These are phyloP conservation scores for Elaeis oleifera DNA, from an alignment of 202 grass and related monocot genomes.

Conservation along the genomic window DNA sequence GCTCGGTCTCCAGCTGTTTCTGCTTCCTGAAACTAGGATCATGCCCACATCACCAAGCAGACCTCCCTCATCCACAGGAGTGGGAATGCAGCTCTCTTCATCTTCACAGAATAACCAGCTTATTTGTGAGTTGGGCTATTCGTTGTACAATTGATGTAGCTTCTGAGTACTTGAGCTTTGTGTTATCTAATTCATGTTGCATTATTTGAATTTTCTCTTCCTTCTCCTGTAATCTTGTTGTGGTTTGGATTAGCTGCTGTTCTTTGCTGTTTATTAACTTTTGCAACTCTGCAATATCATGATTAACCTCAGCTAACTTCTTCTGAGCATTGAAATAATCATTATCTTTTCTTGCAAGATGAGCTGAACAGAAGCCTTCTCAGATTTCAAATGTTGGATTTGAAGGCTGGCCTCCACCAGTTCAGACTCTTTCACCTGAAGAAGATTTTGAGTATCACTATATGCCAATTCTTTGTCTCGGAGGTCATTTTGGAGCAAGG, in stretches of 20 bases:
- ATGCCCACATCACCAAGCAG: constrained; percentile 13
- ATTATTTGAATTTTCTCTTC: constrained; percentile 40
- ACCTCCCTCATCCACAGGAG: constrained; percentile 24
- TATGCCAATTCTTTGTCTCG: constrained; percentile 45
- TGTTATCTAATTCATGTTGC: constrained; percentile 47
- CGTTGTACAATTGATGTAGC: constrained; percentile 56
- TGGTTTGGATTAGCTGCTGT: constrained; percentile 49
- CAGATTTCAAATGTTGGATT: constrained; percentile 66
- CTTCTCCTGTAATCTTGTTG: constrained; percentile 53
- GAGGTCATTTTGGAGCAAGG: constrained; percentile 56
- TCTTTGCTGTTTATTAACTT: constrained; percentile 53
- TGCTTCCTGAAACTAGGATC: constrained; percentile 42
- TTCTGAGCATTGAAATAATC: constrained; percentile 46
- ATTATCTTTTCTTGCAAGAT: constrained; percentile 46
- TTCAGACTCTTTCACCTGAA: constrained; percentile 58
- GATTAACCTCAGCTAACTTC: constrained; percentile 30
- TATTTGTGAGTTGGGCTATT: constrained; percentile 52
- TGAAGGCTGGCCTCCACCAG: constrained; percentile 53
- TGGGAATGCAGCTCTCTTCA: constrained; percentile 32
- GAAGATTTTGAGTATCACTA: constrained; percentile 46
- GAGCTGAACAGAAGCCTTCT: constrained; percentile 48
- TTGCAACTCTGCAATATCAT: constrained; percentile 34
- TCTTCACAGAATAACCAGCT: constrained; percentile 40
- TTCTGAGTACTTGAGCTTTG: constrained; percentile 41
- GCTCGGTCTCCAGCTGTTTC: constrained; percentile 50